A percentile compares a stretch with the other conserved stretches of the same genome.
phyloP scores from a whole-genome alignment of 2,329 filamentous ascomycete species.

The Nannizzia gypsea region DNA sequence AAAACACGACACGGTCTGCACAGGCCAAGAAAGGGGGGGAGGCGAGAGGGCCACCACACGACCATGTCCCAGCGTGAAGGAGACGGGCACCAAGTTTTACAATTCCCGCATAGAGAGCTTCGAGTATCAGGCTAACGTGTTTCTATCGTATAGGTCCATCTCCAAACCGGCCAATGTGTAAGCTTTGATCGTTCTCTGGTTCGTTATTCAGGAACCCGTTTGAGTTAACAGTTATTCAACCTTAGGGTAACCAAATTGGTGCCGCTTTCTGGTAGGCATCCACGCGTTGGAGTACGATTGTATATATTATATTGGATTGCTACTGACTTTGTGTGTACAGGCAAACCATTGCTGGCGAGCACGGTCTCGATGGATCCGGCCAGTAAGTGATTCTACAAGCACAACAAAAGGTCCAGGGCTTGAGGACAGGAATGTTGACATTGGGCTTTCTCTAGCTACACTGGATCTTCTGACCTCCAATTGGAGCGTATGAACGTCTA shows the following conservation, averaged over 20 bases:
- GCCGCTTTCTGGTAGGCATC: conserved; percentile 86
- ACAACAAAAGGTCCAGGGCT: neutral
- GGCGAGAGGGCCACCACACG: neutral
- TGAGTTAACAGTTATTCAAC: conserved; percentile 22
- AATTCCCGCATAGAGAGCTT: neutral
- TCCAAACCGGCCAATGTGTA: conserved; percentile 99
- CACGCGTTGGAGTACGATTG: neutral
- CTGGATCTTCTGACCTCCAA: conserved; percentile 12
- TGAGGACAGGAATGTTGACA: neutral
- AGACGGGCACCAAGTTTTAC: neutral
- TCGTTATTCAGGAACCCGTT: conserved; percentile 12
- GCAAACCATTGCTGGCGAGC: conserved; percentile 14
- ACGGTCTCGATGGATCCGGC: conserved; percentile 14
- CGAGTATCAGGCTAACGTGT: conserved; percentile 5
- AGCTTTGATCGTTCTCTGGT: conserved; percentile 30
- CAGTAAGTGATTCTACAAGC: conserved; percentile 7
- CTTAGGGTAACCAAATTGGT: conserved; percentile 99
- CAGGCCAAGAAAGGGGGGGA: conserved; percentile 16
- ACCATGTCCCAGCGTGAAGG: conserved; percentile 3
- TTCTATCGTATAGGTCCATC: conserved; percentile 66
- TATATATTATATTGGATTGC: neutral
- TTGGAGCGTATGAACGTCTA: conserved; percentile 15
- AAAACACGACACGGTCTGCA: neutral
- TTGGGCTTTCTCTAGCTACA: conserved; percentile 6
- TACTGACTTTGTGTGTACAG: conserved; percentile 6